Percentiles rank a stretch among this genome's conserved stretches.
phyloP scores from a whole-genome alignment of 2,329 filamentous ascomycete species.

The Ambrosiella cleistominuta region DNA sequence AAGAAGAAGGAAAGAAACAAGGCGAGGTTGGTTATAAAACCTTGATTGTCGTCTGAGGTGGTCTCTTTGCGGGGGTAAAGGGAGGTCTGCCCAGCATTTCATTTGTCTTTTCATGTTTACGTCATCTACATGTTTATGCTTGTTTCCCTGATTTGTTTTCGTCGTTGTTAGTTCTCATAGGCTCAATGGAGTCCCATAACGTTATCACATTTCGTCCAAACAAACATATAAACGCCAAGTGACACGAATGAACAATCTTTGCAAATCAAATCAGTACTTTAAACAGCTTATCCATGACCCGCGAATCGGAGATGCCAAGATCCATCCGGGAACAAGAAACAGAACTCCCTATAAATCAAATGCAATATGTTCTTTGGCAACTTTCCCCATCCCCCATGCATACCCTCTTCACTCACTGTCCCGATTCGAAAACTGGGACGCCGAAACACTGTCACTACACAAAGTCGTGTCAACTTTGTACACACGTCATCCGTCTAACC shows the following conservation, averaged over 20 bases:
- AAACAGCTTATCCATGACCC: neutral
- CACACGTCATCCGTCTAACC: constrained; percentile 24
- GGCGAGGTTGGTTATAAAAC: neutral
- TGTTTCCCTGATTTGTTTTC: neutral
- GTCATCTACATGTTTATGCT: neutral
- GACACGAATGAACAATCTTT: too few species aligned
- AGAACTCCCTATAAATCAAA: neutral
- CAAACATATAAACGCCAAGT: neutral
- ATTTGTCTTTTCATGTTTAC: neutral
- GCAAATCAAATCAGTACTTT: neutral
- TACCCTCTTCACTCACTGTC: too few species aligned
- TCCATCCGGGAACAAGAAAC: neutral
- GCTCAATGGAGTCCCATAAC: neutral
- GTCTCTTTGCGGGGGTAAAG: neutral
- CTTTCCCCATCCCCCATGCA: too few species aligned
- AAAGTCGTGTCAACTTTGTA: neutral
- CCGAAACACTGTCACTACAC: too few species aligned
- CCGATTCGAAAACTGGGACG: too few species aligned
- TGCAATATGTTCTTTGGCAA: neutral
- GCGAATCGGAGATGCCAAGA: neutral
- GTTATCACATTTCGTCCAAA: neutral
- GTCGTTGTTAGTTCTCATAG: neutral
- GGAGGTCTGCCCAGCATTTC: neutral
- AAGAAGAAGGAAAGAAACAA: neutral
- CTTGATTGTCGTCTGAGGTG: neutral